These are phyloP conservation scores for Taiozyma onychis DNA, from an alignment of 1,139 yeast genomes.

Conservation along the genomic window DNA sequence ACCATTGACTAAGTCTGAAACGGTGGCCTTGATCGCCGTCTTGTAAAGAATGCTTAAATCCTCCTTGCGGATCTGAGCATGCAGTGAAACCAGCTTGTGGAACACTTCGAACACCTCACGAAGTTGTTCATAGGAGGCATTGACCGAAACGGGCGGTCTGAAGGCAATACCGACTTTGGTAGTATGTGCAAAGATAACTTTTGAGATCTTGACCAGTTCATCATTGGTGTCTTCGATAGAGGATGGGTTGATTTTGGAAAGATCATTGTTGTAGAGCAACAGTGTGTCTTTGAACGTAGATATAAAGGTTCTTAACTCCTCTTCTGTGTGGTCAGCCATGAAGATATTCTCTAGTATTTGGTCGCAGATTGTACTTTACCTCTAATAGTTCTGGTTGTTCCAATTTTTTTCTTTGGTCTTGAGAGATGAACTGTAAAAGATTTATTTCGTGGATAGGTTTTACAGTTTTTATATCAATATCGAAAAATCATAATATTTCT, in stretches of 20 bases:
- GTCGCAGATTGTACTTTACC: background rate
- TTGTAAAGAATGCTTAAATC: slow-evolving; percentile 15
- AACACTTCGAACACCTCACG: slow-evolving; percentile 29
- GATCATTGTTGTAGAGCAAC: background rate
- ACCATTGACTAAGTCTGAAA: slow-evolving; percentile 8
- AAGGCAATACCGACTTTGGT: slow-evolving; percentile 76
- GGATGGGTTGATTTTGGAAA: background rate
- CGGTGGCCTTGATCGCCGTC: slow-evolving; percentile 9
- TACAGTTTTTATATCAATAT: too few species aligned
- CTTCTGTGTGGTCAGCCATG: background rate
- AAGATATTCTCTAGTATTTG: background rate
- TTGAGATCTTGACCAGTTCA: slow-evolving; percentile 54
- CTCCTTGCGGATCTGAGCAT: slow-evolving; percentile 10
- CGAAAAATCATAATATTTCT: too few species aligned
- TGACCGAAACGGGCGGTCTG: slow-evolving; percentile 49
- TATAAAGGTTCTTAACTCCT: background rate
- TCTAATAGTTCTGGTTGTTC: background rate
- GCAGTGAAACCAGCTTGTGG: slow-evolving; percentile 13
- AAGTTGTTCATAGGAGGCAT: slow-evolving; percentile 50
- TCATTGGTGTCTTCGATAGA: slow-evolving; percentile 22
- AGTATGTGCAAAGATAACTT: slow-evolving; percentile 66
- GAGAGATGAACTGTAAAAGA: too few species aligned
- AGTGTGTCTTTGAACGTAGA: background rate
- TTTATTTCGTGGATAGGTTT: too few species aligned
- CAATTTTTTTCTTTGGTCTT: background rate